Base-by-base conservation (phyloP, 305 asterid genomes). In the Fraxinus sp. region DNA sequence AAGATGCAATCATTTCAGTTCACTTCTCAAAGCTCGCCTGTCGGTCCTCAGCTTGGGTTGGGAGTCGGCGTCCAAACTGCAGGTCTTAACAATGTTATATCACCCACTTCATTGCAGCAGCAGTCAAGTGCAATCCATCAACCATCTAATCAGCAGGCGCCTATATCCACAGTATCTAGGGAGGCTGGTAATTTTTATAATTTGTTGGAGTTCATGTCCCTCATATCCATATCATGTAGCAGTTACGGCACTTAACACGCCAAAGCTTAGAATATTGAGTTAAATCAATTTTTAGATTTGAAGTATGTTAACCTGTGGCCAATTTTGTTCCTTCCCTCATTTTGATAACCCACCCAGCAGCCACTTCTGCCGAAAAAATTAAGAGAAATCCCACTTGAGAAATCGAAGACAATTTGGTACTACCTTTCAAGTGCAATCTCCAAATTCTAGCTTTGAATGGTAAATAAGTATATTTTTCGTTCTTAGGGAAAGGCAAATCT, bases 21-120 rank as follows among this genome's bases (percentile, higher is more conserved):
- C 90, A 93, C 90, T 87, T 90, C 94, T 88, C 98, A 91, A 89
- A 90, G 93, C 91, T 87, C 94, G 82, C 85, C 95, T 79, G 83
- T 86, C 79, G 9, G 94, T 83, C 91, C 97, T 87, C 97, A 92
- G 88, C 93, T 85, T 88, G 97, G 97, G 79, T 82, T 90, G 88
- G 98, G 97, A 85, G 87, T 87, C 82, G 98, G 93, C 80, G 89
- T 81, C 87, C 96, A 89, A 87, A 85, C 91, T n/a, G 66, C 66
- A 55, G 66, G 66, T 55, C 66, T 55, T 55, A 55, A 55, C 66
- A 55, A 55, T 55, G 66, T 55, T 55, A n/a, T 55, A 78, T 86
- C 94, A 81, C 87, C 93, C 86, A 86, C 93, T 85, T 88, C 93
- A 33, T 85, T 84, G 88, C 89, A 92, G 88, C 94, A 86, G 80